Evolutionary conservation across 2,329 filamentous ascomycete genomes (phyloP).

Genomic region (Trichoderma sp.): DNA sequence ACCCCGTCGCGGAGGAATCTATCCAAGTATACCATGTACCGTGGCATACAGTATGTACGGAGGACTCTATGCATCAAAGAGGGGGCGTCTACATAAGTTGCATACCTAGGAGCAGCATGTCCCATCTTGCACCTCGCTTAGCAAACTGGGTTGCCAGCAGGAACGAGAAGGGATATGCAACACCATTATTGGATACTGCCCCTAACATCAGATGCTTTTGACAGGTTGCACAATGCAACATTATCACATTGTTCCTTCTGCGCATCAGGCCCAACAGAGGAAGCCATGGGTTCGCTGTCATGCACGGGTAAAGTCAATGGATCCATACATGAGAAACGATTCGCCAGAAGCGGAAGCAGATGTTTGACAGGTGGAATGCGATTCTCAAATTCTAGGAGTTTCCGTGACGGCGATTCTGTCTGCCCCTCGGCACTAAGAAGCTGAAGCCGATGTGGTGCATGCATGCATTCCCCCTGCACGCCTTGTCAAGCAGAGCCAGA

Average conservation of each 20-base stretch:
- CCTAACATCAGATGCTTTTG: neutral
- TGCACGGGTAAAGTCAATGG: neutral
- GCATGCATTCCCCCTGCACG: neutral
- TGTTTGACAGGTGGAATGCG: neutral
- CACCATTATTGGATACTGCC: neutral
- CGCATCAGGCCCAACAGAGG: neutral
- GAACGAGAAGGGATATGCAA: neutral
- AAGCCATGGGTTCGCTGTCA: neutral
- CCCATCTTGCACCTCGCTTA: conserved; percentile 1
- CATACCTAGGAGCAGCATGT: neutral
- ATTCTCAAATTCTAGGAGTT: neutral
- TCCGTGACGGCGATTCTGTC: neutral
- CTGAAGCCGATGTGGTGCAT: neutral
- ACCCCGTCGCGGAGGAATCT: neutral
- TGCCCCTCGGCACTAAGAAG: neutral
- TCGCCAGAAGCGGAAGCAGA: neutral
- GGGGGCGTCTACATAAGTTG: neutral
- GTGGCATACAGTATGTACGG: neutral
- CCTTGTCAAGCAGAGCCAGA: neutral
- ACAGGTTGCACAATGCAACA: neutral
- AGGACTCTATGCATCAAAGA: neutral
- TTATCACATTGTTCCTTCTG: neutral
- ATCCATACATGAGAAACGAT: neutral
- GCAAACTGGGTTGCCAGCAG: neutral
- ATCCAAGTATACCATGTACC: neutral